These are phyloP conservation scores for Apophysomyces trapeziformis DNA, from an alignment of 371 early-diverging fungal species.

Conservation along the genomic window DNA sequence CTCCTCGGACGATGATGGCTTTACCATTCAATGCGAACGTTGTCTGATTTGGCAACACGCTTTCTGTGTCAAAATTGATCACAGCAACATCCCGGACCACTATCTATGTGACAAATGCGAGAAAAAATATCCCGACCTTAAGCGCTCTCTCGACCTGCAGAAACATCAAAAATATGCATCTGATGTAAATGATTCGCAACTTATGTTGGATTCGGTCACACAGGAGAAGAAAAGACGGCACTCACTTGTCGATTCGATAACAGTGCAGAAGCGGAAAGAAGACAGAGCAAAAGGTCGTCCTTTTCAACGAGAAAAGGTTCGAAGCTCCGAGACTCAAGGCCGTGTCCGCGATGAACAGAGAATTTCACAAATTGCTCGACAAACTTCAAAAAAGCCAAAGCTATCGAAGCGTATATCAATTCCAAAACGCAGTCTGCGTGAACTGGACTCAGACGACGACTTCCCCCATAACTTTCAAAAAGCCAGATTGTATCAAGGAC, in stretches of 20 bases:
- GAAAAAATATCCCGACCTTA: slow-evolving; percentile 49
- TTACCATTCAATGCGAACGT: slow-evolving; percentile 95
- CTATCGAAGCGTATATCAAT: slow-evolving; percentile 29
- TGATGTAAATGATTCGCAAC: slow-evolving; percentile 16
- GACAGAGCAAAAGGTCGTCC: neutral
- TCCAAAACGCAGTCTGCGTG: slow-evolving; percentile 18
- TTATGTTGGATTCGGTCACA: neutral
- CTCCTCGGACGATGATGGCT: slow-evolving; percentile 96
- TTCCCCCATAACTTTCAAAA: neutral
- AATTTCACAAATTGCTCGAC: slow-evolving; percentile 14
- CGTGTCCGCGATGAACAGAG: slow-evolving; percentile 10
- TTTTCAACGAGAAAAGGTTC: neutral
- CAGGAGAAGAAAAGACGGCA: slow-evolving; percentile 1
- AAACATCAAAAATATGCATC: slow-evolving; percentile 12
- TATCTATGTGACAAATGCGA: slow-evolving; percentile 87
- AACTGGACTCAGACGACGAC: slow-evolving; percentile 13
- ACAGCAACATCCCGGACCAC: slow-evolving; percentile 76
- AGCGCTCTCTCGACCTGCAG: slow-evolving; percentile 24
- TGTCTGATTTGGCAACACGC: slow-evolving; percentile 97
- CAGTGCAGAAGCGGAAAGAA: neutral
- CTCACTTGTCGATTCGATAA: neutral
- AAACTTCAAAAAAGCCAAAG: slow-evolving; percentile 25
- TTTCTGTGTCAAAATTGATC: slow-evolving; percentile 74
- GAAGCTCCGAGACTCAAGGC: slow-evolving; percentile 19
- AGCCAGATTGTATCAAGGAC: slow-evolving; percentile 4